Evolutionary conservation across 192 early-diverging fungal species (phyloP).

Genomic region (Mortierella alpina): DNA sequence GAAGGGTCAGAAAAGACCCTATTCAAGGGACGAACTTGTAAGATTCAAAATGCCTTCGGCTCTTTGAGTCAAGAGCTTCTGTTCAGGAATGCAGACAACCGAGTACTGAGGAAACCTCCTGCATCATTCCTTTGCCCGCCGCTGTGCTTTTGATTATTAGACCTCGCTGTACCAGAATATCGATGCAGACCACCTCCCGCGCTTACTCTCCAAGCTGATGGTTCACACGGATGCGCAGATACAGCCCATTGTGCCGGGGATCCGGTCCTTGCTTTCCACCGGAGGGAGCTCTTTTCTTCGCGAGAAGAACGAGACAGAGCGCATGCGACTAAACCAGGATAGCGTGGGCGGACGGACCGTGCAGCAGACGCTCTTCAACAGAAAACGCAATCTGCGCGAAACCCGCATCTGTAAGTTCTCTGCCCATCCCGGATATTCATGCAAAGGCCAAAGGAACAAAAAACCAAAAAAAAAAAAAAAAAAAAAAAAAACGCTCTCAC

Average conservation of each 20-base stretch:
- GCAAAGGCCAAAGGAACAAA: neutral
- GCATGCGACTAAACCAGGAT: constrained; percentile 17
- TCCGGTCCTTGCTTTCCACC: constrained; percentile 48
- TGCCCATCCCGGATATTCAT: neutral
- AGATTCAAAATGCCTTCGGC: neutral
- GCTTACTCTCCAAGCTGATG: constrained; percentile 36
- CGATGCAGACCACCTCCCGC: constrained; percentile 49
- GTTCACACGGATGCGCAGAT: constrained; percentile 46
- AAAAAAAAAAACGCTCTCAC: neutral
- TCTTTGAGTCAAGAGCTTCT: too few relatives aligned
- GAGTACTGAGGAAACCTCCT: too few relatives aligned
- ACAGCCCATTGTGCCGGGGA: constrained; percentile 54
- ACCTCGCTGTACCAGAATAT: constrained; percentile 36
- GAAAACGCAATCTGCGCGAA: constrained; percentile 9
- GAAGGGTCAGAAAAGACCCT: constrained; percentile 67
- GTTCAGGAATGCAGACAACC: too few relatives aligned
- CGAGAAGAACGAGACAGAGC: constrained; percentile 26
- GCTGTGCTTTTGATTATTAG: constrained; percentile 18
- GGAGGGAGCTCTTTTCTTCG: constrained; percentile 49
- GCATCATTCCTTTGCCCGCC: neutral
- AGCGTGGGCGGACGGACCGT: constrained; percentile 11
- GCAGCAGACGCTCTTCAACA: constrained; percentile 24
- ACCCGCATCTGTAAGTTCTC: constrained; percentile 29
- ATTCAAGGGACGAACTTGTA: constrained; percentile 70
- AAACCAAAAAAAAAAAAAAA: neutral